phyloP scores from a whole-genome alignment of 2,329 filamentous ascomycete genomes.

The Alternaria novae-zelandiae region DNA sequence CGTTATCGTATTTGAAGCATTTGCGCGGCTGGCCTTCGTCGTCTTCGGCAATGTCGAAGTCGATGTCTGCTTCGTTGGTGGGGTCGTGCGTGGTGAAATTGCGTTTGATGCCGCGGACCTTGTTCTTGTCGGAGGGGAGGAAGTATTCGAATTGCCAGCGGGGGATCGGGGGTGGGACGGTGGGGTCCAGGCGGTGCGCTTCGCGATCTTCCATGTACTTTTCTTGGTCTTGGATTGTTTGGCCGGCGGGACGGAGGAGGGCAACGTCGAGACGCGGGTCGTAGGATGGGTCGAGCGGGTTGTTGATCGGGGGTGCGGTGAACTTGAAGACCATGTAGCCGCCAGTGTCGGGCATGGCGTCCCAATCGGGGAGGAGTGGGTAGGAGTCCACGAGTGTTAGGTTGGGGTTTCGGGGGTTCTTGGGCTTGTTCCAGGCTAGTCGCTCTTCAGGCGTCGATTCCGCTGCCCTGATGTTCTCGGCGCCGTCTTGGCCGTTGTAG shows the following conservation, averaged over 20 bases:
- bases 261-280: conserved; percentile 67
- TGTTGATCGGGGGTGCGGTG: conserved; percentile 62
- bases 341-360: conserved; percentile 64
- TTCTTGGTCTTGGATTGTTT: conserved; percentile 59
- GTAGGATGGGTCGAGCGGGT: conserved; percentile 54
- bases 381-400: conserved; percentile 66
- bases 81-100: conserved; percentile 62
- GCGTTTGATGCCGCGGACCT: conserved; percentile 60
- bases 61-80: conserved; percentile 53
- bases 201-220: conserved; percentile 56
- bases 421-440: conserved; percentile 65
- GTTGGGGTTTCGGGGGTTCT: conserved; percentile 64
- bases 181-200: conserved; percentile 54
- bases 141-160: conserved; percentile 67
- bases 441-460: conserved; percentile 61
- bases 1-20: conserved; percentile 62
- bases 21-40: conserved; percentile 57
- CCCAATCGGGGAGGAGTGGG: conserved; percentile 66
- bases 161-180: conserved; percentile 58
- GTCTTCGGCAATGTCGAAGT: conserved; percentile 43
- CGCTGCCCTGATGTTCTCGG: conserved; percentile 60
- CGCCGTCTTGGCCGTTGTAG: conserved; percentile 71
- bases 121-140: conserved; percentile 58
- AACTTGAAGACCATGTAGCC: conserved; percentile 68
- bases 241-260: conserved; percentile 61